Conservation (phyloP, 2,329 filamentous ascomycete genomes). For the Xylariales sp. region DNA sequence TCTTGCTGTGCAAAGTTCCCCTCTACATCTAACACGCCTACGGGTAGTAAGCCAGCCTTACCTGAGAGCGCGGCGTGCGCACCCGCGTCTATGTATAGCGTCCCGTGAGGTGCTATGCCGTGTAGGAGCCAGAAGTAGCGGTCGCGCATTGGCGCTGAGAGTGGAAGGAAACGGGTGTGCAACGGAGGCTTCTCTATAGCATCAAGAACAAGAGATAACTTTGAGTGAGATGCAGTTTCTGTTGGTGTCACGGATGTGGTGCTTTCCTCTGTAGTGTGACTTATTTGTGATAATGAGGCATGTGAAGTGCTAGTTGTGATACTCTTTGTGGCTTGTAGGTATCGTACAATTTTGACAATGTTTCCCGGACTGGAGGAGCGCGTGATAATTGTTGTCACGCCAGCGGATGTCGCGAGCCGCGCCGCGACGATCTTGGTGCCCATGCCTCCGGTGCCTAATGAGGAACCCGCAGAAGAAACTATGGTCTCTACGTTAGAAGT, state of each 20-base stretch:
- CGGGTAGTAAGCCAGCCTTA: slow-evolving; percentile 89
- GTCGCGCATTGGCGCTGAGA: slow-evolving; percentile 85
- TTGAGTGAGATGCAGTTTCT: slow-evolving; percentile 55
- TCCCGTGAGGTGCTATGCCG: slow-evolving; percentile 89
- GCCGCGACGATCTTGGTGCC: slow-evolving; percentile 96
- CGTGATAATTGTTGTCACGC: slow-evolving; percentile 95
- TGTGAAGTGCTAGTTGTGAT: slow-evolving; percentile 45
- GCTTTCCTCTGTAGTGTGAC: slow-evolving; percentile 40
- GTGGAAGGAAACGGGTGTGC: slow-evolving; percentile 93
- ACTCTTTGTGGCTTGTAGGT: slow-evolving; percentile 74
- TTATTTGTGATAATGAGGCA: slow-evolving; percentile 33
- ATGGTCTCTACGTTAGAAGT: slow-evolving; percentile 22
- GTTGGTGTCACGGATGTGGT: slow-evolving; percentile 45
- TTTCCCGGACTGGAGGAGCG: slow-evolving; percentile 94
- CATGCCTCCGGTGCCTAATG: slow-evolving; percentile 95
- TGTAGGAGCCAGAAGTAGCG: slow-evolving; percentile 98
- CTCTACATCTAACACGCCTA: slow-evolving; percentile 90
- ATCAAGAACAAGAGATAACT: slow-evolving; percentile 55
- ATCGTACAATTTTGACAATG: slow-evolving; percentile 84
- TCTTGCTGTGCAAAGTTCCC: slow-evolving; percentile 93
- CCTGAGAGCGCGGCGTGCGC: slow-evolving; percentile 82
- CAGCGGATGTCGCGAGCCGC: slow-evolving; percentile 89
- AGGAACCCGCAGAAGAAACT: slow-evolving; percentile 90
- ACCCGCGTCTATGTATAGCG: slow-evolving; percentile 91
- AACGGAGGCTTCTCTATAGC: slow-evolving; percentile 67